phyloP scores from a whole-genome alignment of 2,329 filamentous ascomycete species.

The Grosmannia huntii region DNA sequence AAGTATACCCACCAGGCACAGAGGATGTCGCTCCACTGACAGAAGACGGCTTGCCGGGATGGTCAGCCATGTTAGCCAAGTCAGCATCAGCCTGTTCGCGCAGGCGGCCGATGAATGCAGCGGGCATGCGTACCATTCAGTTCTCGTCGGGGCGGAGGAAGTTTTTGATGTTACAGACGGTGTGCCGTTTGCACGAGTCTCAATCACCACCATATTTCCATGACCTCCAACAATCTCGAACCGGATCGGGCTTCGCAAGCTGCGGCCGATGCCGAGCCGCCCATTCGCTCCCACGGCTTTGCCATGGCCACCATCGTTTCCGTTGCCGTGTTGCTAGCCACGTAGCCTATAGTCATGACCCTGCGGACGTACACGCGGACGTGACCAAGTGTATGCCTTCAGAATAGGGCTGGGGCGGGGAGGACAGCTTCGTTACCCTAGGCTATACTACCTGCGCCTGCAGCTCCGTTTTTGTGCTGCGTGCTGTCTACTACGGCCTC shows the following conservation, averaged over 20 bases:
- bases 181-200: no score
- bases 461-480: constrained; percentile 3
- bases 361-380: no score
- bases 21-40: constrained; percentile 20
- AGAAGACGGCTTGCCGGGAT: neutral
- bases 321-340: neutral
- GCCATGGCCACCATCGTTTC: neutral
- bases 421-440: constrained; percentile 1
- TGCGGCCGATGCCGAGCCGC: constrained; percentile 5
- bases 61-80: neutral
- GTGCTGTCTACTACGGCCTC: constrained; percentile 8
- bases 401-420: neutral
- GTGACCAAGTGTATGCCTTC: no score
- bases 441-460: constrained; percentile 5
- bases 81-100: no score
- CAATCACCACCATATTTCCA: neutral
- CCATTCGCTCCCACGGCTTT: constrained; percentile 5
- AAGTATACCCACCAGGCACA: constrained; percentile 24
- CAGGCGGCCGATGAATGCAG: no score
- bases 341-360: constrained; percentile 2
- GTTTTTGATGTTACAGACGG: no score
- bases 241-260: constrained; percentile 1
- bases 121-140: no score
- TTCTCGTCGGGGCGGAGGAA: no score
- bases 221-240: neutral